Evolutionary conservation across 345 rosid species (phyloP), one percentile per base, ranked within the genome.

Genomic region (Linum lewisii): DNA sequence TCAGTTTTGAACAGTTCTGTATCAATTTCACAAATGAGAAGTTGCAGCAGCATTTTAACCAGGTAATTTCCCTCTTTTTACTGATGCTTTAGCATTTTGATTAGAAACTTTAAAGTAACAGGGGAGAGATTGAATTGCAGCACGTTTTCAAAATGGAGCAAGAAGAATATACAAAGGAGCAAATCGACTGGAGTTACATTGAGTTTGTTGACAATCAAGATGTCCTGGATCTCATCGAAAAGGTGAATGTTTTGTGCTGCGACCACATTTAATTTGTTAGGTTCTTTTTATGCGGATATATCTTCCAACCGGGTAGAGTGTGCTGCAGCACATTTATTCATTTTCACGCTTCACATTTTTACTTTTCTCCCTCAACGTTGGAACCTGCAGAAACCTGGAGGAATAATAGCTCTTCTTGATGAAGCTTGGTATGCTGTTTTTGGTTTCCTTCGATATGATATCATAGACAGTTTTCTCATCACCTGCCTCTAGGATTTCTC

Each of bases 131-230:
- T 51, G 54, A 42, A 66, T 63, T 53, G 63, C 85, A 86, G 85
- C 89, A 86, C 67, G 94, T 86, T 15, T 83, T 86, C 67, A 80
- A 86, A 71, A 84, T 86, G 95, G 87, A 86, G 68, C 87, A 80
- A 71, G 94, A 86, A 58, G 87, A 83, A 37, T 86, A 82, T 44
- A 82, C 79, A 19, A 78, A 74, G 61, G 90, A 86, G 66, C 87
- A 82, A 66, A 86, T 86, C 18, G 63, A 86, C 69, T 83, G 90
- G 95, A 86, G 87, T 75, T 82, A 86, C 51, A 81, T 84, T 20
- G 95, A 86, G 69, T 86, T 84, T 63, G 81, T 86, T 22, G 95
- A 82, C 61, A 86, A 86, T 70, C 88, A 84, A 59, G 90, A 82
- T 71, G 86, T 86, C 59, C 67, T 86, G 74, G 95, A 86, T 66